Evolutionary conservation across 2,329 filamentous ascomycete genomes (phyloP), one percentile per base, ranked within the genome.

Genomic region (Didymella arachidicola): DNA sequence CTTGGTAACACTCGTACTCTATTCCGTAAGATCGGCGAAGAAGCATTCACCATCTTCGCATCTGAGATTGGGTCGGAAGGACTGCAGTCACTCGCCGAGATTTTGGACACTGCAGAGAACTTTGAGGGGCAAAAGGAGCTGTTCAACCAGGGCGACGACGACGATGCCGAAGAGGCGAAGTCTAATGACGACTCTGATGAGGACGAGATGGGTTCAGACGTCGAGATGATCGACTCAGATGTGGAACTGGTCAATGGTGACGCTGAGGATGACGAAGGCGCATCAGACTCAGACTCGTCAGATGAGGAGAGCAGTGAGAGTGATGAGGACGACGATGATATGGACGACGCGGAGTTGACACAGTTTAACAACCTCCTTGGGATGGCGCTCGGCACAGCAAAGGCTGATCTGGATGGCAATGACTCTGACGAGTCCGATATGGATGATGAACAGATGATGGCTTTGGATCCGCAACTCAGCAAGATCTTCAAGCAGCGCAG

Each of bases 361-460:
- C 80, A 78, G 38, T 88, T 96, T 67, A 89, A 96, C 67, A 87
- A 88, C 39, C 89, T 92, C 54, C 85, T 97, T 27, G 90, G 90
- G 2, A 84, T 88, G 64, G 90, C 93, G 2, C 86, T 97, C 2
- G 88, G 91, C 39, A 93, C 89, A 0, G 73, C 72, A 8, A 74
- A 71, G 53, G 89, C 89, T 46, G 78, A 78, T 19, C 77, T 79
- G 22, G 79, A 83, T 22, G 85, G 89, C 72, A 84, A 87, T 1
- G 84, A 84, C 10, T 82, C 82, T 12, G 89, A 90, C 59, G 79
- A 81, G 22, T 86, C 85, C 26, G 92, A 97, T 77, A 97, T 99
- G 93, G 90, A 92, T 61, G 94, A 98, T 78, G 93, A 94, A 18
- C 90, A 97, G 73, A 98, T 98, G 95, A 88, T 97, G 79, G 88